phyloP scores from a whole-genome alignment of 75 land plant species.

The Selaginella moellendorffii region DNA sequence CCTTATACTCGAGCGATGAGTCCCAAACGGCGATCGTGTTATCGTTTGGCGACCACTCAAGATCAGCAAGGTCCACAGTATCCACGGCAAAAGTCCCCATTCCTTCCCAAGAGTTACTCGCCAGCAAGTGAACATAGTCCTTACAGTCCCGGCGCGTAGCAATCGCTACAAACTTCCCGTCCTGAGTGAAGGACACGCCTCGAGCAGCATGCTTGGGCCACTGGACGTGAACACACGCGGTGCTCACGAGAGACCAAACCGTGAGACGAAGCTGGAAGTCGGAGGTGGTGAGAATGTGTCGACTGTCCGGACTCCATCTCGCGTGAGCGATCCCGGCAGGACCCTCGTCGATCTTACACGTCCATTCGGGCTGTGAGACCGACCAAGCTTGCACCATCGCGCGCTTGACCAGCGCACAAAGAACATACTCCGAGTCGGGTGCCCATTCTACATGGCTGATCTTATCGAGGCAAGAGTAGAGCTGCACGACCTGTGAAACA shows the following conservation, averaged over 20 bases:
- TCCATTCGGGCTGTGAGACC: slow-evolving; percentile 83
- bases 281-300: slow-evolving; percentile 82
- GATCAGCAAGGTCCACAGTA: slow-evolving; percentile 68
- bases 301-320: slow-evolving; percentile 47
- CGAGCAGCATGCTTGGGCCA: slow-evolving; percentile 86
- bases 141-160: slow-evolving; percentile 87
- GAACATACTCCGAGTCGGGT: slow-evolving; percentile 77
- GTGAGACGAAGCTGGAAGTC: slow-evolving; percentile 80
- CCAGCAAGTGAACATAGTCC: slow-evolving; percentile 73
- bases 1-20: slow-evolving; percentile 83
- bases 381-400: slow-evolving; percentile 98
- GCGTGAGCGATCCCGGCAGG: slow-evolving; percentile 84
- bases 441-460: slow-evolving; percentile 89
- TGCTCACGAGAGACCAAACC: slow-evolving; percentile 85
- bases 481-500: slow-evolving; percentile 64
- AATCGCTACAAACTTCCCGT: slow-evolving; percentile 88
- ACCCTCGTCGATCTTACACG: slow-evolving; percentile 94
- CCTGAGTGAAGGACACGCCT: slow-evolving; percentile 75
- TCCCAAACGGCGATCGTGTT: slow-evolving; percentile 88
- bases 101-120: slow-evolving; percentile 81
- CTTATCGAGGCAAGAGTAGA: slow-evolving; percentile 84
- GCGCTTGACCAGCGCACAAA: slow-evolving; percentile 80
- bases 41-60: slow-evolving; percentile 95
- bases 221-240: slow-evolving; percentile 86
- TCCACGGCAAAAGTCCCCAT: slow-evolving; percentile 87